Percentiles rank a stretch among this genome's conserved stretches.
Evolutionary conservation across 371 early-diverging fungal genomes (phyloP).

Genomic region (Mucor racemosus): DNA sequence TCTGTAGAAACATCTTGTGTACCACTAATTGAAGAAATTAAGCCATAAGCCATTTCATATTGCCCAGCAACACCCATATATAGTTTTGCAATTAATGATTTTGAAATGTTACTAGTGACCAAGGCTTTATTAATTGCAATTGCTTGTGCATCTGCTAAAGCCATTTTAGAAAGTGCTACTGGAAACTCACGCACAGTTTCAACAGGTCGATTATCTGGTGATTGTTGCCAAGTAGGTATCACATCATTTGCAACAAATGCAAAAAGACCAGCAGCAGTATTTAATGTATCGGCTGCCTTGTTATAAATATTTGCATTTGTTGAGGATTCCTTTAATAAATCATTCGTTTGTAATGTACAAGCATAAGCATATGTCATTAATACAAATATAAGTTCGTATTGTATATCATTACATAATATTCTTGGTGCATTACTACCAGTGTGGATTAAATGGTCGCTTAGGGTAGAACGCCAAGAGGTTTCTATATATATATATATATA

Average conservation of each 20-base stretch:
- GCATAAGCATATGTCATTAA: conserved; percentile 65
- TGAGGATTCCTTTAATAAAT: conserved; percentile 26
- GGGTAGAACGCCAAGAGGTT: conserved; percentile 67
- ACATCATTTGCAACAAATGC: conserved; percentile 57
- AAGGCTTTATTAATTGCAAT: conserved; percentile 56
- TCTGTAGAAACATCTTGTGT: conserved; percentile 61
- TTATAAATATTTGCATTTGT: conserved; percentile 22
- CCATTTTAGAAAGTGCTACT: conserved; percentile 56
- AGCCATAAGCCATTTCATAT: conserved; percentile 66
- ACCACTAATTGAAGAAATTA: conserved; percentile 61
- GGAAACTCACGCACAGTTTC: conserved; percentile 53
- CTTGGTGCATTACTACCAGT: conserved; percentile 66
- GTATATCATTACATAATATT: conserved; percentile 55
- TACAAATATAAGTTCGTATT: conserved; percentile 66
- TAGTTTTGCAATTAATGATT: conserved; percentile 63
- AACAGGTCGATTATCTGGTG: conserved; percentile 39
- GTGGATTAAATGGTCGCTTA: conserved; percentile 56
- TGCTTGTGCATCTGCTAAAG: conserved; percentile 57
- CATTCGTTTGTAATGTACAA: conserved; percentile 45
- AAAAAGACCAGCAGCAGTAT: conserved; percentile 65
- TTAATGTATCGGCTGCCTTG: conserved; percentile 60
- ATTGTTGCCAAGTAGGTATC: conserved; percentile 55
- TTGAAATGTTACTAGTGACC: conserved; percentile 46
- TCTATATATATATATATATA: conserved; percentile 48
- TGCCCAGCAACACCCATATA: conserved; percentile 66